Percentiles rank a stretch among this genome's conserved stretches.
Conservation (phyloP, 208 protist genomes). For the Perkinsela sp. region DNA sequence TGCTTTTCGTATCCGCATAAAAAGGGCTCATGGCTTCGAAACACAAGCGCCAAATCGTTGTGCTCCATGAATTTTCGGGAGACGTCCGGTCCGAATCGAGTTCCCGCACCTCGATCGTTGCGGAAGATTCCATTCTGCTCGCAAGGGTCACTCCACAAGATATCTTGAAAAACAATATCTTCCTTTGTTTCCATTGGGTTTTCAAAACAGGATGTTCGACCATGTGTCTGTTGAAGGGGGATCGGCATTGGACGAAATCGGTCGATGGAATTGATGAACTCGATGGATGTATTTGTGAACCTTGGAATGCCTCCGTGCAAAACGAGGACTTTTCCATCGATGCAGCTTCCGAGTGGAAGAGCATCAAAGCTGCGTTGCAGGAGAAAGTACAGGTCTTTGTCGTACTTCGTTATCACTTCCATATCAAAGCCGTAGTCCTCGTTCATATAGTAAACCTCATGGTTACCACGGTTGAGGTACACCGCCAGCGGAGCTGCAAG, state of each 20-base stretch:
- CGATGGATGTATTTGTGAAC: conserved; percentile 29
- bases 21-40: conserved; percentile 81
- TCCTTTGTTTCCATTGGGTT: conserved; percentile 30
- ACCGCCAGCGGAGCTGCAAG: conserved; percentile 66
- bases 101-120: conserved; percentile 68
- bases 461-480: conserved; percentile 77
- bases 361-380: conserved; percentile 61
- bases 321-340: conserved; percentile 38
- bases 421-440: conserved; percentile 94
- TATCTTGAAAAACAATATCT: conserved; percentile 75
- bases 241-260: conserved; percentile 57
- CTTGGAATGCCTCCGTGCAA: conserved; percentile 49
- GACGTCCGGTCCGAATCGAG: conserved; percentile 75
- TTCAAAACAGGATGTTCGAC: background rate
- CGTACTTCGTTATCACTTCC: conserved; percentile 91
- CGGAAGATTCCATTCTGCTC: conserved; percentile 41
- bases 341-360: conserved; percentile 37
- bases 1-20: conserved; percentile 68
- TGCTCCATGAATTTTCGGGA: conserved; percentile 64
- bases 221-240: conserved; percentile 16
- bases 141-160: conserved; percentile 80
- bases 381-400: conserved; percentile 46
- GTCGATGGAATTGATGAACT: conserved; percentile 44
- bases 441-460: conserved; percentile 75
- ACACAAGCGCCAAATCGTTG: conserved; percentile 70